Percentiles rank a stretch among this genome's conserved stretches.
Evolutionary conservation across 192 early-diverging fungal species (phyloP).

Genomic region (Coemansia sp.): DNA sequence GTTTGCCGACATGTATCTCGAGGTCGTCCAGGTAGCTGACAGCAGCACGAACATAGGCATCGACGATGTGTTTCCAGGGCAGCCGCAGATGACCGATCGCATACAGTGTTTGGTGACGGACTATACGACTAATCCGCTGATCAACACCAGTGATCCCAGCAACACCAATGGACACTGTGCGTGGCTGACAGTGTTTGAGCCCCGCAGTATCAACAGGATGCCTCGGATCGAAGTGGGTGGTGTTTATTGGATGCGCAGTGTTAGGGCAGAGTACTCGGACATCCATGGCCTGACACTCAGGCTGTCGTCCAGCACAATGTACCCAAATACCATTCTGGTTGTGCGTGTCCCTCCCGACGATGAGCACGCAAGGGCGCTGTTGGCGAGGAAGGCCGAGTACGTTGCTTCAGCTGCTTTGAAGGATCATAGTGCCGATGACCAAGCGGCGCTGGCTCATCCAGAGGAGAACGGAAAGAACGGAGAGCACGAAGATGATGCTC

Average conservation of each 20-base stretch:
- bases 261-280: neutral
- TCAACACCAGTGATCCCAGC: neutral
- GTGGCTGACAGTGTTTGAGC: constrained; percentile 16
- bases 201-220: constrained; percentile 15
- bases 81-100: neutral
- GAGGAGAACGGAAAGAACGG: too few species aligned
- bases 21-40: constrained; percentile 19
- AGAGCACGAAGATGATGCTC: too few species aligned
- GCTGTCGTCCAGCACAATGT: constrained; percentile 6
- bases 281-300: constrained; percentile 1
- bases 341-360: constrained; percentile 7
- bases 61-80: neutral
- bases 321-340: constrained; percentile 13
- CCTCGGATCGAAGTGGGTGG: neutral
- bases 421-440: too few species aligned
- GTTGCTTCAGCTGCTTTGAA: too few species aligned
- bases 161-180: neutral
- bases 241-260: constrained; percentile 18
- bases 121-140: constrained; percentile 17
- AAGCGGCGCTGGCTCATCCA: too few species aligned
- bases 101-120: constrained; percentile 21
- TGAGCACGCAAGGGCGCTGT: constrained; percentile 1
- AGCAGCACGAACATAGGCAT: neutral
- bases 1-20: constrained; percentile 19
- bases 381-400: constrained; percentile 2